These are phyloP conservation scores for Helicocarpus griseus DNA, from an alignment of 2,329 filamentous ascomycete genomes.

Conservation along the genomic window DNA sequence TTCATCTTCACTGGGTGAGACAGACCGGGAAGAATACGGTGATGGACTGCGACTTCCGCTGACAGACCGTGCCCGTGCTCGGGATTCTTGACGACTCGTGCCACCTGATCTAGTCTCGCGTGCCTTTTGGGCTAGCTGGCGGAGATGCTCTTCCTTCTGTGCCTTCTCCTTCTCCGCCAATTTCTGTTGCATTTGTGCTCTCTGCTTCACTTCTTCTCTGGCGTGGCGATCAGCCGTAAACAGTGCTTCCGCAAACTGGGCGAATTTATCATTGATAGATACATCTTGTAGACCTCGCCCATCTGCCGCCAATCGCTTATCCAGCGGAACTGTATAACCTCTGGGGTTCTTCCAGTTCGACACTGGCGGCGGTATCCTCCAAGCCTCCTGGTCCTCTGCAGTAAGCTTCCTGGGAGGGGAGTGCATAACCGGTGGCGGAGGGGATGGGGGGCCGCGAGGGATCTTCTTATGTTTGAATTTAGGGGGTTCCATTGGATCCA, in stretches of 20 bases:
- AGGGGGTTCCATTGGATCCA: slow-evolving; percentile 91
- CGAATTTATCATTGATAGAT: slow-evolving; percentile 97
- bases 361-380: slow-evolving; percentile 82
- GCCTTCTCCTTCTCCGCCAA: slow-evolving; percentile 93
- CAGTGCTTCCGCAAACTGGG: slow-evolving; percentile 86
- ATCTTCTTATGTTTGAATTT: slow-evolving; percentile 99
- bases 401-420: slow-evolving; percentile 91
- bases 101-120: slow-evolving; percentile 63
- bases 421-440: slow-evolving; percentile 88
- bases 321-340: slow-evolving; percentile 89
- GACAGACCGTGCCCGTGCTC: slow-evolving; percentile 35
- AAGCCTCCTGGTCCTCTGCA: slow-evolving; percentile 92
- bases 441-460: slow-evolving; percentile 80
- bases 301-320: slow-evolving; percentile 91
- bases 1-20: slow-evolving; percentile 51
- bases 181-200: slow-evolving; percentile 89
- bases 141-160: slow-evolving; percentile 85
- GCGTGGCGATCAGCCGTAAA: slow-evolving; percentile 93
- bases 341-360: slow-evolving; percentile 99
- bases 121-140: slow-evolving; percentile 80
- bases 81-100: slow-evolving; percentile 39
- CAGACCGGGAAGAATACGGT: slow-evolving; percentile 35
- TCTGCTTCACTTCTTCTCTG: slow-evolving; percentile 86
- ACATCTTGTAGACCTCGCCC: slow-evolving; percentile 86
- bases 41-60: slow-evolving; percentile 41